phyloP scores from a whole-genome alignment of 2,329 filamentous ascomycete genomes.

The Cercospora sesami region DNA sequence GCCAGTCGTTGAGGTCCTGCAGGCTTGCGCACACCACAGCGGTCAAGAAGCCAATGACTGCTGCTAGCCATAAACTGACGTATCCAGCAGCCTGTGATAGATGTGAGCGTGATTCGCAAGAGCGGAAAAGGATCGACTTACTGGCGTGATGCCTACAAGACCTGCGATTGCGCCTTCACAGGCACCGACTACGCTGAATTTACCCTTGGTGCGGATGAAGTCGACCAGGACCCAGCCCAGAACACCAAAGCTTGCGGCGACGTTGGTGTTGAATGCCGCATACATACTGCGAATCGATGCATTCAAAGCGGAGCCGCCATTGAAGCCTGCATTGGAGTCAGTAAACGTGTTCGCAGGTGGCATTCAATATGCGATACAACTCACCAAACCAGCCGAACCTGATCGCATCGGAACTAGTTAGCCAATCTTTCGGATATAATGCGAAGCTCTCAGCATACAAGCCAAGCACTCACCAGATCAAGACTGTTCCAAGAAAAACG shows the following conservation, averaged over 20 bases:
- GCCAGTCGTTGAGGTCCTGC: constrained; percentile 55
- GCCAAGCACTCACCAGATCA: constrained; percentile 58
- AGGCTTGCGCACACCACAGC: constrained; percentile 52
- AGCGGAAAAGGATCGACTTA: not conserved
- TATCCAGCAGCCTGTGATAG: constrained; percentile 46
- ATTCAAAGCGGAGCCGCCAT: constrained; percentile 57
- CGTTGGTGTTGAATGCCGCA: constrained; percentile 60
- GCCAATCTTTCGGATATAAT: not conserved
- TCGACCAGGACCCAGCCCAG: constrained; percentile 57
- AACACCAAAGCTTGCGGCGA: constrained; percentile 56
- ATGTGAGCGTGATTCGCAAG: not conserved
- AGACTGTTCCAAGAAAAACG: constrained; percentile 63
- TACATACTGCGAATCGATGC: constrained; percentile 56
- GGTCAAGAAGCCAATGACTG: constrained; percentile 58
- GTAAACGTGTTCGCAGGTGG: not conserved
- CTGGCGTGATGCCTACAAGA: constrained; percentile 60
- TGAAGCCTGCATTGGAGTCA: constrained; percentile 45
- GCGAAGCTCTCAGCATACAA: constrained; percentile 49
- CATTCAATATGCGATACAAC: not conserved
- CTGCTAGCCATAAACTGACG: constrained; percentile 42
- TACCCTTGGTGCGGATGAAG: constrained; percentile 53
- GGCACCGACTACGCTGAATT: constrained; percentile 57
- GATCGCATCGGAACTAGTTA: constrained; percentile 30
- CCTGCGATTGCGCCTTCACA: constrained; percentile 61
- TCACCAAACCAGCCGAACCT: constrained; percentile 57